These are phyloP conservation scores for Acanthamoeba culbertsoni DNA, from an alignment of 208 protist species.

Conservation along the genomic window DNA sequence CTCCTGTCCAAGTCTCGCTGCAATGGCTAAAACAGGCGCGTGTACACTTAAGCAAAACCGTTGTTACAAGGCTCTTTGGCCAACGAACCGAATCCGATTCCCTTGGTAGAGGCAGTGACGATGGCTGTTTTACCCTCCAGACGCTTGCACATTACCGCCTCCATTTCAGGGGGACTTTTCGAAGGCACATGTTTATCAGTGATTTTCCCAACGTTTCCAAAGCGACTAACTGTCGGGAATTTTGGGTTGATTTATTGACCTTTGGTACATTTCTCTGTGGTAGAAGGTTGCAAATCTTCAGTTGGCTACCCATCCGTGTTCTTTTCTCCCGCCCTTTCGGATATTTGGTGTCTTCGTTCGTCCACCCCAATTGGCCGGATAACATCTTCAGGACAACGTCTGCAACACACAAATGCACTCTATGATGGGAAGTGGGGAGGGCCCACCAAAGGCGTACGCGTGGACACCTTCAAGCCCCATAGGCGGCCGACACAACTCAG, in stretches of 20 bases:
- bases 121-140: conserved; percentile 2
- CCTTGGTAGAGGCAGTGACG: neutral
- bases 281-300: too few relatives aligned
- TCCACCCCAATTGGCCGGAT: neutral
- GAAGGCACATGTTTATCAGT: too few relatives aligned
- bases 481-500: neutral
- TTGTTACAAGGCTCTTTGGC: neutral
- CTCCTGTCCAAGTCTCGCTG: neutral
- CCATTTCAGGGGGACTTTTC: too few relatives aligned
- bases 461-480: neutral
- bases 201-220: too few relatives aligned
- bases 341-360: too few relatives aligned
- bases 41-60: neutral
- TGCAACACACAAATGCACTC: neutral
- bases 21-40: neutral
- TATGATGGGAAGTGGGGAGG: neutral
- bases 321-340: too few relatives aligned
- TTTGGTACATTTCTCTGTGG: too few relatives aligned
- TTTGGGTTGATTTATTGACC: too few relatives aligned
- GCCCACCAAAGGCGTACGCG: neutral
- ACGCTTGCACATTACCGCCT: neutral
- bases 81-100: neutral
- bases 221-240: too few relatives aligned
- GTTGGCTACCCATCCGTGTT: too few relatives aligned
- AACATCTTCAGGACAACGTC: neutral